phyloP scores from a whole-genome alignment of 495 filamentous ascomycete species.

The Lineolata rhizophorae region DNA sequence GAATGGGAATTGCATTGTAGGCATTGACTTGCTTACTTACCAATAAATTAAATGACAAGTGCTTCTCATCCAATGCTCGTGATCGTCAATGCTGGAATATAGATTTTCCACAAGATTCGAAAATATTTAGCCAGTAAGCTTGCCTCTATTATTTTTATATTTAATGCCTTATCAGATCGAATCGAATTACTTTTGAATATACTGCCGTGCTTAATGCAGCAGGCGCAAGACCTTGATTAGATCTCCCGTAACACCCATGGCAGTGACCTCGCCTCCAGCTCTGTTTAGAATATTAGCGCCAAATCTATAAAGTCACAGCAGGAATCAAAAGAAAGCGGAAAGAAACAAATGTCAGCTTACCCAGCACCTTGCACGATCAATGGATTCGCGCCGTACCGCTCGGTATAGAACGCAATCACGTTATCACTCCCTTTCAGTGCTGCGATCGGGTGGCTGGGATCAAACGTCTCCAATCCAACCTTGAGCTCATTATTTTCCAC shows the following conservation, averaged over 20 bases:
- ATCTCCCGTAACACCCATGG: conserved; percentile 85
- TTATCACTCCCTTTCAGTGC: conserved; percentile 92
- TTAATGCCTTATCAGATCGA: no score
- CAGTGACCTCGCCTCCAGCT: conserved; percentile 84
- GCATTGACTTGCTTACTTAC: no score
- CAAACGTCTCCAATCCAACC: conserved; percentile 62
- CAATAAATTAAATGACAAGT: no score
- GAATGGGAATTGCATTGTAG: no score
- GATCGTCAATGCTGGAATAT: no score
- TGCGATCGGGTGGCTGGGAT: conserved; percentile 49
- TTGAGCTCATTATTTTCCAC: conserved; percentile 51
- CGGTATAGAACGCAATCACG: conserved; percentile 93
- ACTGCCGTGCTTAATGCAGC: conserved; percentile 10
- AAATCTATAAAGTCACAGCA: no score
- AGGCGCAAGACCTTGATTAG: conserved; percentile 55
- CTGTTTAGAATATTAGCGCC: no score
- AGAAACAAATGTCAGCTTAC: conserved; percentile 19
- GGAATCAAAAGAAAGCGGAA: neutral
- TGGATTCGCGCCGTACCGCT: conserved; percentile 74
- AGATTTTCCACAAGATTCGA: no score
- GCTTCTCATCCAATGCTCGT: no score
- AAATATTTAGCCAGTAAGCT: no score
- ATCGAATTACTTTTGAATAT: no score
- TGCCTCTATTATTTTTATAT: no score
- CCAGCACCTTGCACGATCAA: conserved; percentile 88